phyloP scores from a whole-genome alignment of 208 protist species.

The Blastocrithidia nonstop region DNA sequence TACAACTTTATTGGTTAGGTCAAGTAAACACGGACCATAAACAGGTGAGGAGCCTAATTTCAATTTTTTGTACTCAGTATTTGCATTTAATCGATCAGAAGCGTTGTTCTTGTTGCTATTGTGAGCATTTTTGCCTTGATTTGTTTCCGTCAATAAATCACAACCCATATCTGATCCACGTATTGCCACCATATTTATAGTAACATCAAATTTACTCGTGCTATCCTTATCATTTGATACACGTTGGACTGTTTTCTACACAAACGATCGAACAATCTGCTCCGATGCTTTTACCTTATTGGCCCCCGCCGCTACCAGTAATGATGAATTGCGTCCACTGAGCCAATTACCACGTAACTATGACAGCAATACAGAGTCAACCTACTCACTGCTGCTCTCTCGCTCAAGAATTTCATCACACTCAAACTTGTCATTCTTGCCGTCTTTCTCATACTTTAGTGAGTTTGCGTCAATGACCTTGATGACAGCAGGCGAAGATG shows the following conservation, averaged over 20 bases:
- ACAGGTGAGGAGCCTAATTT: conserved; percentile 44
- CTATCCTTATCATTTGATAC: conserved; percentile 31
- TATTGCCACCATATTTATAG: conserved; percentile 35
- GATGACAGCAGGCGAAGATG: conserved; percentile 3
- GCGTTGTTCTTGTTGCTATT: too few species aligned
- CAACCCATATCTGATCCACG: conserved; percentile 26
- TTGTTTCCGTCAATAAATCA: conserved; percentile 33
- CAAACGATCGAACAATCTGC: conserved; percentile 18
- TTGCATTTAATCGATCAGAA: too few species aligned
- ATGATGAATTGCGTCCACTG: conserved; percentile 43
- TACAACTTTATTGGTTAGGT: conserved; percentile 23
- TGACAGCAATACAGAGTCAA: conserved; percentile 57
- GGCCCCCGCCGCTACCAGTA: conserved; percentile 37
- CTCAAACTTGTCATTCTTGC: conserved; percentile 60
- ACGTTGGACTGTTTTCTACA: conserved; percentile 27
- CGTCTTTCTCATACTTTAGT: conserved; percentile 28
- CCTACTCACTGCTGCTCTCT: conserved; percentile 10
- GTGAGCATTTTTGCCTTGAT: background rate
- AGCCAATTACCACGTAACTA: conserved; percentile 60
- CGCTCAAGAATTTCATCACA: conserved; percentile 44
- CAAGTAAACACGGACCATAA: conserved; percentile 58
- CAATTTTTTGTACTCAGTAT: conserved; percentile 19
- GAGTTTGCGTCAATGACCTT: conserved; percentile 34
- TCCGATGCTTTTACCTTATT: conserved; percentile 14
- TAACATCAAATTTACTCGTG: conserved; percentile 36